A percentile compares a stretch with the other conserved stretches of the same genome.
Conservation (phyloP, 768 basidiomycete species). For the Roridomyces roridus region DNA sequence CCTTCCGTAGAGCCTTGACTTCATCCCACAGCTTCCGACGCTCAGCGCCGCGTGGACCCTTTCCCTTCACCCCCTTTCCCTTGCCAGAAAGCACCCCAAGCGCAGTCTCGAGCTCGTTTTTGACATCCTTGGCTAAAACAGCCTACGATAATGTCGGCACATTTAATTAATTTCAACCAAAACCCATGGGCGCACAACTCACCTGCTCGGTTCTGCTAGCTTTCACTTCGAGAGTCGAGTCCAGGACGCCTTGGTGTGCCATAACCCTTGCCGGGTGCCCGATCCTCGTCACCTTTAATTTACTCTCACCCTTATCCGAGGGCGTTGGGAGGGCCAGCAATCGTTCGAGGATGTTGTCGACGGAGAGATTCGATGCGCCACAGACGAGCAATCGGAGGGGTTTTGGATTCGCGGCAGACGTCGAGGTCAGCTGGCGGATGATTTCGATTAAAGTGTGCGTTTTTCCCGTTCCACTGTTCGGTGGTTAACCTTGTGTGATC, state of each 20-base stretch:
- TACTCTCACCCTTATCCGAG: slow-evolving; percentile 51
- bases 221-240: slow-evolving; percentile 76
- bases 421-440: slow-evolving; percentile 78
- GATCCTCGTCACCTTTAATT: slow-evolving; percentile 78
- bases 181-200: background rate
- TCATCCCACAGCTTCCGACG: slow-evolving; percentile 88
- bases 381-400: slow-evolving; percentile 80
- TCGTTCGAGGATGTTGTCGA: slow-evolving; percentile 94
- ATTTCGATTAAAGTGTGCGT: slow-evolving; percentile 95
- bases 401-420: slow-evolving; percentile 52
- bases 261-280: slow-evolving; percentile 97
- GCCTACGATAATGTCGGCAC: slow-evolving; percentile 68
- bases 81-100: slow-evolving; percentile 72
- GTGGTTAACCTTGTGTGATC: background rate
- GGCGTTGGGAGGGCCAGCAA: slow-evolving; percentile 65
- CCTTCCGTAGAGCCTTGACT: slow-evolving; percentile 86
- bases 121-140: slow-evolving; percentile 86
- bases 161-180: background rate
- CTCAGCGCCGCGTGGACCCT: slow-evolving; percentile 71
- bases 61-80: slow-evolving; percentile 77
- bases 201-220: slow-evolving; percentile 77
- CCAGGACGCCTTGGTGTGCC: slow-evolving; percentile 66
- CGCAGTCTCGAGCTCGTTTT: slow-evolving; percentile 78
- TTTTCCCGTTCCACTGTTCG: slow-evolving; percentile 80
- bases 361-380: slow-evolving; percentile 92